Evolutionary conservation across 352 stramenopile genomes (phyloP), one percentile per base, ranked within the genome.

Genomic region (Phytophthora fragariaefolia): DNA sequence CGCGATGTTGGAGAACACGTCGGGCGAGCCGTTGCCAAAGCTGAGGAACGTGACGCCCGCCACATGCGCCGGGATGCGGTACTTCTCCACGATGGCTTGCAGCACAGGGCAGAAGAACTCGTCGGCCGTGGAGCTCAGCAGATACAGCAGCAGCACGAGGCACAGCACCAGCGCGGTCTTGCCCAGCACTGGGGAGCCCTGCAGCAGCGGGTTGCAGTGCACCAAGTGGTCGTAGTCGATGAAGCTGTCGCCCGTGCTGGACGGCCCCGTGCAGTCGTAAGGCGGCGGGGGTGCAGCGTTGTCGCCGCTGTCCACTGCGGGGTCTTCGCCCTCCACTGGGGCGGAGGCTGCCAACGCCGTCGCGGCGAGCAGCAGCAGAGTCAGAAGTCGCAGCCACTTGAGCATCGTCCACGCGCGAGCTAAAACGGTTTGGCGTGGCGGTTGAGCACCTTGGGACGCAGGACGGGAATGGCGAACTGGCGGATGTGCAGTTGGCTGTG

Each of bases 1-100:
- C 1, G 83, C 83, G 20, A 94, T 92, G 28, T 93, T 93, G 40
- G 85, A 89, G 50, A 94, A 92, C 0, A 94, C 82, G 43, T 94
- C 83, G 6, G 85, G 83, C 17, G 83, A 92, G 10, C 83, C 85
- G 58, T 94, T 94, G 20, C 83, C 82, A 32, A 92, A 94, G 69
- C 83, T 94, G 36, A 94, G 69, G 69, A 94, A 92, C 26, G 85
- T 94, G 18, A 92, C 85, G 24, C 85, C 85, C 0, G 85, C 83
- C 23, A 94, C 76, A 23, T 92, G 82, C 1, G 85, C 82, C 24
- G 83, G 85, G 43, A 94, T 88, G 6, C 71, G 82, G 63, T 89
- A 92, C 67, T 89, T 87, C 48, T 91, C 84, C 20, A 95, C 84
- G 23, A 95, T 89, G 2, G 79, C 73, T 60, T 95, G 87, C 7